Base-by-base conservation (phyloP, 2,329 filamentous ascomycete genomes). In the Aspergillus hortae region DNA sequence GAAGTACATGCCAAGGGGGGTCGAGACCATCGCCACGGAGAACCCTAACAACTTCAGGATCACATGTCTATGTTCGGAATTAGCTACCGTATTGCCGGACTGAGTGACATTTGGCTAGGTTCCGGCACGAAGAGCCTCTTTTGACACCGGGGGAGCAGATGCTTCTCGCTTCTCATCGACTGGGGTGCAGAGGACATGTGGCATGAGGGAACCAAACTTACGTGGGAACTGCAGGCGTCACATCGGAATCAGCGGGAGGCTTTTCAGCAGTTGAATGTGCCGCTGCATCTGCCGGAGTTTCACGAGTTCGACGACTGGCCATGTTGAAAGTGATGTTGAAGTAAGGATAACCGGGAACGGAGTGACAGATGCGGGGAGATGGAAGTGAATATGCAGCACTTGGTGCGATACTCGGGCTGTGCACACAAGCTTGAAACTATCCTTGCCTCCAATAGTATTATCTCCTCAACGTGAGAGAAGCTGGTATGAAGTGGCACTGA, bases 1-100 rank as follows among this genome's bases (percentile, higher is more conserved):
- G 70, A 95, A 99, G 73, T 96, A 99, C 40, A 88, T 90, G 38
- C 89, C 86, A 61, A 99, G 90, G 12, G 94, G 94, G 17, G 89
- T 74, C 14, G 88, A 81, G 54, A 96, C 81, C 92, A 99, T 97
- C 67, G 91, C 92, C 36, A 92, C 77, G 0, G 92, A 95, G 74
- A 96, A 97, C 57, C 82, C 86, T 14, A 97, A 80, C 17, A 99
- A 84, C 75, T 97, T 99, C 66, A 86, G 76, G 58, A 99, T 94
- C 59, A 97, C 91, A 66, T 88, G 80, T 52, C 90, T 70, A 27
- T 10, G 50, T 90, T 46, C 38, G 53, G 49, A 10, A 44, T 43
- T 17, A 45, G n/a, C 46, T 23, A 17, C 15, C 19, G 32, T 5
- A 27, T 12, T 40, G 45, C 9, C 15, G 35, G 10, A 30, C 3